Conservation (phyloP, 208 protist genomes). For the Crithidia brevicula region DNA sequence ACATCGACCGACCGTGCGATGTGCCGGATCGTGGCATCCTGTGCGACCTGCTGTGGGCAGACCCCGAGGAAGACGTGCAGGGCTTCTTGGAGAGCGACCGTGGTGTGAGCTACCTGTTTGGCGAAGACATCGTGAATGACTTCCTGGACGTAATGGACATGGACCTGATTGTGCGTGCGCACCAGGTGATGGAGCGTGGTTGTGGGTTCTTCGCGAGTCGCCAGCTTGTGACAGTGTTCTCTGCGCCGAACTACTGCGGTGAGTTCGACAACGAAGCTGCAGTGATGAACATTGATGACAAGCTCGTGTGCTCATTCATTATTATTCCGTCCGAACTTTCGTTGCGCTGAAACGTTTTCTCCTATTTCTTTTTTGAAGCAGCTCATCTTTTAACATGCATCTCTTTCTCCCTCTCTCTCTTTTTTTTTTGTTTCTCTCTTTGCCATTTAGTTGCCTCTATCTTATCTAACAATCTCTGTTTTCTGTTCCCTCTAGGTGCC, state of each 20-base stretch:
- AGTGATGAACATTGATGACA: constrained; percentile 96
- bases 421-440: constrained; percentile 10
- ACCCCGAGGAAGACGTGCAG: constrained; percentile 94
- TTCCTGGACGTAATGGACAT: constrained; percentile 99
- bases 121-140: constrained; percentile 96
- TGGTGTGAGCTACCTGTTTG: constrained; percentile 99
- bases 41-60: constrained; percentile 99
- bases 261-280: constrained; percentile 99
- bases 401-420: neutral
- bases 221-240: constrained; percentile 99
- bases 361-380: neutral
- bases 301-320: constrained; percentile 97
- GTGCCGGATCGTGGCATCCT: constrained; percentile 99
- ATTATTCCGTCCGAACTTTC: constrained; percentile 51
- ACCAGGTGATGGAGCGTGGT: constrained; percentile 98
- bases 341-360: neutral
- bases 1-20: constrained; percentile 97
- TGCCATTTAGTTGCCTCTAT: neutral
- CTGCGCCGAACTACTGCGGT: constrained; percentile 99
- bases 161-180: constrained; percentile 99
- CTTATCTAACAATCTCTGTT: neutral
- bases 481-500: constrained; percentile 14
- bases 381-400: neutral
- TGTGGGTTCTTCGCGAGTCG: constrained; percentile 99
- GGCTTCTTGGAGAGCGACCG: constrained; percentile 98